Percentiles rank a stretch among this genome's conserved stretches.
These are phyloP conservation scores for Gonapodya sp. DNA, from an alignment of 192 early-diverging fungal species.

Conservation along the genomic window DNA sequence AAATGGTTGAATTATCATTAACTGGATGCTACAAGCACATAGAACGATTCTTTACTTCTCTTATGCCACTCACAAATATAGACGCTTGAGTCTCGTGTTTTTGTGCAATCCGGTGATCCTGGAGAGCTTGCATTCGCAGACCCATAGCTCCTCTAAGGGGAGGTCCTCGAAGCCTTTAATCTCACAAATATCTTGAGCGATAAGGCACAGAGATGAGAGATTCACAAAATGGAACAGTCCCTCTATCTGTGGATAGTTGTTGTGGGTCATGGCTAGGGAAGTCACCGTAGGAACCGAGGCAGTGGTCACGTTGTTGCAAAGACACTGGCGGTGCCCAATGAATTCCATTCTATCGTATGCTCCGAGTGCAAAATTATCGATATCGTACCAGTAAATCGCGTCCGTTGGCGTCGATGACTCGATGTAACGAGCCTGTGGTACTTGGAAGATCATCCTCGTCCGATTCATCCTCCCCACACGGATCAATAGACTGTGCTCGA, in stretches of 20 bases:
- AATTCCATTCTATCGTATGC: no score
- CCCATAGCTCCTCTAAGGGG: slow-evolving; percentile 41
- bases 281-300: slow-evolving; percentile 12
- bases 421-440: background rate
- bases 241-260: slow-evolving; percentile 32
- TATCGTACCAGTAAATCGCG: background rate
- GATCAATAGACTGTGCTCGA: background rate
- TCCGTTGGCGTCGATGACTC: background rate
- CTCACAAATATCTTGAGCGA: slow-evolving; percentile 42
- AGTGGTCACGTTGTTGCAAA: background rate
- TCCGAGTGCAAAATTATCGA: background rate
- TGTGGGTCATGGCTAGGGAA: slow-evolving; percentile 46
- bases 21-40: no score
- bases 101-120: slow-evolving; percentile 30
- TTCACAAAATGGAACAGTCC: slow-evolving; percentile 28
- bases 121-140: slow-evolving; percentile 40
- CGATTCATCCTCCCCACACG: no score
- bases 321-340: no score
- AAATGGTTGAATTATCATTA: no score
- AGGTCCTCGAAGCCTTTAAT: slow-evolving; percentile 33
- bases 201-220: slow-evolving; percentile 35
- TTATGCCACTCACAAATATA: slow-evolving; percentile 51
- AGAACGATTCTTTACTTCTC: no score
- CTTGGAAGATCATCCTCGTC: background rate
- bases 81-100: slow-evolving; percentile 24